Conservation (phyloP, 257 asterid species). For the Misopates orontium region DNA sequence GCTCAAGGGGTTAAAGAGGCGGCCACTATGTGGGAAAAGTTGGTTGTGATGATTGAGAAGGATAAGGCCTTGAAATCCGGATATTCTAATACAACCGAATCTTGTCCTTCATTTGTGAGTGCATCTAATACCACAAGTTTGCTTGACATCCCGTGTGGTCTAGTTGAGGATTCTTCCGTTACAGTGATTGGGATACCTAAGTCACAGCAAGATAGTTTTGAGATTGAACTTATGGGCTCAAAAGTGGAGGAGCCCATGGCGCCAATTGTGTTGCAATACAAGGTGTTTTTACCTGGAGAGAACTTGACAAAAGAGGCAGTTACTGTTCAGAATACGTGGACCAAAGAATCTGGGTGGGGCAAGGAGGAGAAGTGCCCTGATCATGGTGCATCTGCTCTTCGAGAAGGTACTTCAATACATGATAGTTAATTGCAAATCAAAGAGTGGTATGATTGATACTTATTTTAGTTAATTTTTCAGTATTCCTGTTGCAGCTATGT, state of each 20-base stretch:
- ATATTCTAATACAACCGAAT: slow-evolving; percentile 23
- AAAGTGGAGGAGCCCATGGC: slow-evolving; percentile 50
- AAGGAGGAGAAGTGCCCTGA: slow-evolving; percentile 82
- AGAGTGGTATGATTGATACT: not conserved
- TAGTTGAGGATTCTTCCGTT: slow-evolving; percentile 81
- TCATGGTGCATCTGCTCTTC: slow-evolving; percentile 43
- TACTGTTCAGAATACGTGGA: slow-evolving; percentile 79
- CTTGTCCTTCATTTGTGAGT: slow-evolving; percentile 61
- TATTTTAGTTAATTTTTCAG: not conserved
- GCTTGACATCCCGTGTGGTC: slow-evolving; percentile 80
- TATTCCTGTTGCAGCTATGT: not conserved
- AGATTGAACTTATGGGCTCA: slow-evolving; percentile 68
- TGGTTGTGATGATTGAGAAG: slow-evolving; percentile 37
- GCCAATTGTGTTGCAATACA: slow-evolving; percentile 66
- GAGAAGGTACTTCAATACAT: slow-evolving; percentile 43
- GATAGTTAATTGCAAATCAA: not conserved
- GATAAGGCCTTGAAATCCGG: slow-evolving; percentile 32
- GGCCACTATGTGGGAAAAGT: slow-evolving; percentile 51
- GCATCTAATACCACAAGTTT: slow-evolving; percentile 34
- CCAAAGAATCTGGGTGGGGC: slow-evolving; percentile 78
- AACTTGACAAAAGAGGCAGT: slow-evolving; percentile 78
- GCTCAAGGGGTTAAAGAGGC: slow-evolving; percentile 85
- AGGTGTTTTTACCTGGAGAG: slow-evolving; percentile 67
- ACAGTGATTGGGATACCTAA: slow-evolving; percentile 82
- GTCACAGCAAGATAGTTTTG: slow-evolving; percentile 50